These are phyloP conservation scores for Trichophyton simii DNA, from an alignment of 2,329 filamentous ascomycete species.

Conservation along the genomic window DNA sequence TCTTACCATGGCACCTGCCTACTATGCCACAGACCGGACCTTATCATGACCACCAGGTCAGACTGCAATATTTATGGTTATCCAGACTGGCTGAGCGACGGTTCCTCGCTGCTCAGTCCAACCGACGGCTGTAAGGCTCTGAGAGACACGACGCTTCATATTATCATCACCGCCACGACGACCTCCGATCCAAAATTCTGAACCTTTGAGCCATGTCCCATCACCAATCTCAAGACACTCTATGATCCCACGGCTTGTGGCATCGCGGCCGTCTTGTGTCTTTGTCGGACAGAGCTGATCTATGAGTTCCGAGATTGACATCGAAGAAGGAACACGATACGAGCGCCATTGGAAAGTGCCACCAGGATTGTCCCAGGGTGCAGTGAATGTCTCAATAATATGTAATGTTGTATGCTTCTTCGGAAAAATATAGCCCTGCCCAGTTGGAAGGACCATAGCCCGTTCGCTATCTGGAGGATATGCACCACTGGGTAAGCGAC, in stretches of 20 bases:
- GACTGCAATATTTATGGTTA: background rate
- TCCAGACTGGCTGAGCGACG: slow-evolving; percentile 16
- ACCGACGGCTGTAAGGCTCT: slow-evolving; percentile 44
- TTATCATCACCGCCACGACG: slow-evolving; percentile 9
- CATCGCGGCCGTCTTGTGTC: slow-evolving; percentile 15
- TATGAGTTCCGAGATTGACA: slow-evolving; percentile 46
- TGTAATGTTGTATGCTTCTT: slow-evolving; percentile 48
- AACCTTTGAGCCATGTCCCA: slow-evolving; percentile 48
- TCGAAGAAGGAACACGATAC: slow-evolving; percentile 42
- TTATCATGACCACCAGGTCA: too few species aligned
- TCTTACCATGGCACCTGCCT: too few species aligned
- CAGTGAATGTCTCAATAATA: slow-evolving; percentile 37
- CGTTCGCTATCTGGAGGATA: slow-evolving; percentile 41
- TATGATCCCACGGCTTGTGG: slow-evolving; percentile 40
- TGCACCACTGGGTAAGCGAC: slow-evolving; percentile 36
- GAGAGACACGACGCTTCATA: slow-evolving; percentile 35
- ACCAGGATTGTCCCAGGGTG: slow-evolving; percentile 24
- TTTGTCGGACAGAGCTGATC: slow-evolving; percentile 47
- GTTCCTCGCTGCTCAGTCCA: slow-evolving; percentile 39
- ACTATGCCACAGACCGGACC: too few species aligned
- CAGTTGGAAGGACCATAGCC: slow-evolving; percentile 36
- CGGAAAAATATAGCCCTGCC: slow-evolving; percentile 52
- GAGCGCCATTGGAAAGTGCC: slow-evolving; percentile 36
- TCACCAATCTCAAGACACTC: slow-evolving; percentile 44
- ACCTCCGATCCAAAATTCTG: slow-evolving; percentile 38